Conservation (phyloP, 2,329 filamentous ascomycete species). For the Trichophyton schoenleinii region DNA sequence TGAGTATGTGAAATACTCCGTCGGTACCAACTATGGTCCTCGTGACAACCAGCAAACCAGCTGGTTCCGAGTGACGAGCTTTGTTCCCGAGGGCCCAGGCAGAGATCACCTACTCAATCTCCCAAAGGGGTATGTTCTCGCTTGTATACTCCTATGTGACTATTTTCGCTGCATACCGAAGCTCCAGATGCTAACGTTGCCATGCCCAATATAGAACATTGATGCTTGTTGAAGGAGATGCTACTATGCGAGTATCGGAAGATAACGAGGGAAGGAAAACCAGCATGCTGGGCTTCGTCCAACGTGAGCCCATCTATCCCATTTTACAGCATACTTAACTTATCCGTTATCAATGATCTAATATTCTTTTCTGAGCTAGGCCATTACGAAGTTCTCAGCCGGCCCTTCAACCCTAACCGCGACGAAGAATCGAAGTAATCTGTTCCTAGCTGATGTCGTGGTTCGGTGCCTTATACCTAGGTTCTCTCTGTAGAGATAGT, state of each 20-base stretch:
- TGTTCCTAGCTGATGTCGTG: neutral
- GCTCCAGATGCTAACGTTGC: neutral
- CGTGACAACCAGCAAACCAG: slow-evolving; percentile 62
- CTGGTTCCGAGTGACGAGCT: slow-evolving; percentile 74
- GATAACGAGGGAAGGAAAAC: slow-evolving; percentile 56
- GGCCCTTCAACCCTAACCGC: neutral
- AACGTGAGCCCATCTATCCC: slow-evolving; percentile 50
- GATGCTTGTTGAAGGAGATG: slow-evolving; percentile 75
- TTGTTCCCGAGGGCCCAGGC: slow-evolving; percentile 51
- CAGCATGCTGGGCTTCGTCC: slow-evolving; percentile 55
- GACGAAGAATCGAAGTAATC: neutral
- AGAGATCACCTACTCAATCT: slow-evolving; percentile 61
- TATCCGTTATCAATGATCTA: neutral
- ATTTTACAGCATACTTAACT: neutral
- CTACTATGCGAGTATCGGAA: slow-evolving; percentile 53
- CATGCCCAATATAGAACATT: slow-evolving; percentile 45
- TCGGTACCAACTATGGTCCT: slow-evolving; percentile 57
- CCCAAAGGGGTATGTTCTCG: slow-evolving; percentile 60
- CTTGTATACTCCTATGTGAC: neutral
- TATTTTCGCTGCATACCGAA: neutral
- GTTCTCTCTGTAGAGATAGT: neutral
- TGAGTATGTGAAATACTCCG: slow-evolving; percentile 63
- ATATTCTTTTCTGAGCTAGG: neutral
- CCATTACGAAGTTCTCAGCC: neutral
- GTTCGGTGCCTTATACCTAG: neutral